These are phyloP conservation scores for Prunus dulcis DNA, from an alignment of 306 rosid genomes.

Conservation along the genomic window DNA sequence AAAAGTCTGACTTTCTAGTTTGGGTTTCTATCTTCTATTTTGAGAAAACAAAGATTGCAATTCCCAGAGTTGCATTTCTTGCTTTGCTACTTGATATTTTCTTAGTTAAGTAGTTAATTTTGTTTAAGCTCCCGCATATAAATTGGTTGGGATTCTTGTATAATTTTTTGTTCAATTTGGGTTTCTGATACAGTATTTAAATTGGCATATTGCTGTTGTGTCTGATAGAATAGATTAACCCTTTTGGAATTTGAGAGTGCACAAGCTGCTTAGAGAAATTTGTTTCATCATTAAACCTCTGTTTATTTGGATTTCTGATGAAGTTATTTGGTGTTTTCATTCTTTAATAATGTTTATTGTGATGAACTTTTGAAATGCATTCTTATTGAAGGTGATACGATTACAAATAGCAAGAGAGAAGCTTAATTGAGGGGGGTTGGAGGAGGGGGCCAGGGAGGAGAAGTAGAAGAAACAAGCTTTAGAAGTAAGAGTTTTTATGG, in stretches of 20 bases:
- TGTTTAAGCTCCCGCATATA: not conserved
- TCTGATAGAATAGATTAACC: not conserved
- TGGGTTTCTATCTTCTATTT: slow-evolving; percentile 13
- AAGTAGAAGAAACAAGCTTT: not conserved
- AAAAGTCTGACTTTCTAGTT: slow-evolving; percentile 21
- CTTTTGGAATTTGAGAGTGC: slow-evolving; percentile 2
- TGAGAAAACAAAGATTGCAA: not conserved
- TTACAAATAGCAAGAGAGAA: slow-evolving; percentile 10
- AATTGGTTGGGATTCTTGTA: not conserved
- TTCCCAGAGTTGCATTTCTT: slow-evolving; percentile 5
- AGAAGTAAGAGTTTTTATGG: slow-evolving; percentile 54
- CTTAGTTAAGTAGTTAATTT: not conserved
- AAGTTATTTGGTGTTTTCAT: not conserved
- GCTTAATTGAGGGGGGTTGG: slow-evolving; percentile 17
- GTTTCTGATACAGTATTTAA: not conserved
- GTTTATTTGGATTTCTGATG: slow-evolving; percentile 5
- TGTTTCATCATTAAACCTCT: not conserved
- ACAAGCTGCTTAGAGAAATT: not conserved
- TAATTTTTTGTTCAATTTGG: not conserved
- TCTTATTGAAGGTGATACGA: slow-evolving; percentile 26
- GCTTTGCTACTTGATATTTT: not conserved
- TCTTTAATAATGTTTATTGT: not conserved
- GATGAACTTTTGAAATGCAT: slow-evolving; percentile 19
- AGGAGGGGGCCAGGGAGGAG: not conserved
- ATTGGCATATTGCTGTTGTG: slow-evolving; percentile 1